Evolutionary conservation across 495 filamentous ascomycete species (phyloP), one percentile per base, ranked within the genome.

Genomic region (Antarctomyces pellizariae): DNA sequence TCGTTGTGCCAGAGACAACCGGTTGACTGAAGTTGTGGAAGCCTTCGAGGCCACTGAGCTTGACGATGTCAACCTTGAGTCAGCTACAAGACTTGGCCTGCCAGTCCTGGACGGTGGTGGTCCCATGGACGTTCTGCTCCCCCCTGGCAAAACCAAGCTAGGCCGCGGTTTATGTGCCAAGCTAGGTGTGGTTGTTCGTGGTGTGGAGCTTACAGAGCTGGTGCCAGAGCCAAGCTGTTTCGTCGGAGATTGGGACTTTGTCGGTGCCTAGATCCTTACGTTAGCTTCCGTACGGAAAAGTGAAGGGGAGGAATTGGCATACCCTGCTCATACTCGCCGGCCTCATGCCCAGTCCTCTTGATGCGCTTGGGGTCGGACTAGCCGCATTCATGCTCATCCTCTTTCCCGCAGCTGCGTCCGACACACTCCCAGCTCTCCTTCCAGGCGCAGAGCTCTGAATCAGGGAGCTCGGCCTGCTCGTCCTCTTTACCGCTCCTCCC

Each of bases 181-280:
- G 22, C 34, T 50, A 18, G 68, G 65, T 1, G 71, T 62, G 18
- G 55, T 58, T 19, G 64, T 74, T 30, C 71, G 47, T 25, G 52
- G 60, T 4, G 71, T 71, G 13, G 57, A 52, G 2, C 55, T 46
- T 11, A 57, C 53, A 16, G 70, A 69, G 9, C 67, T 51, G 2
- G 56, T 40, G 2, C 62, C 54, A 17, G 62, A 61, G 5, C 36
- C 52, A 6, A 77, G 47, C 34, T 77, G 74, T 43, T 89, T 84
- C 6, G 75, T 79, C 5, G 78, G 76, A 3, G 73, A 78, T 40
- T n/a, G n/a, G n/a, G n/a, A n/a, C n/a, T 76, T 79, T 0, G 63
- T 69, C 3, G 78, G 76, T 16, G 75, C 77, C 72, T 79, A 7
- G 18, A 11, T 19, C 21, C 9, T 28, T 20, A 28, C 10, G 30